These are phyloP conservation scores for Sporisorium scitamineum DNA, from an alignment of 1,284 basidiomycete species.

Conservation along the genomic window DNA sequence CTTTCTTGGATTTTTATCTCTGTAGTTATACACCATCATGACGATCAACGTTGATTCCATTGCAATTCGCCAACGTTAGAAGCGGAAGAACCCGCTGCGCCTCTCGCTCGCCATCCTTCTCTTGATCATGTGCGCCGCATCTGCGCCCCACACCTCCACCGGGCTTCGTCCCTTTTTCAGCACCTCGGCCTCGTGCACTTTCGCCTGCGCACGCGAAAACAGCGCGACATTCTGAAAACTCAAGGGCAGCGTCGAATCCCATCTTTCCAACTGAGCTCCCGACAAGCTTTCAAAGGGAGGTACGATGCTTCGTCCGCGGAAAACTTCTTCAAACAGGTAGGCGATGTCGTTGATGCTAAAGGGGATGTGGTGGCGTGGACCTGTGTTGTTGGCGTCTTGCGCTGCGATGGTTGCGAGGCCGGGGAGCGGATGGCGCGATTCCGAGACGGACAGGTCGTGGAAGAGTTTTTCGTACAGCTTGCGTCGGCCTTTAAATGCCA, in stretches of 20 bases:
- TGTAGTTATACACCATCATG: conserved; percentile 10
- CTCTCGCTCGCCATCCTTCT: conserved; percentile 60
- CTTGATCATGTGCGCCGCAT: conserved; percentile 53
- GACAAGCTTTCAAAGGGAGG: conserved; percentile 61
- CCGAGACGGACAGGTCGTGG: conserved; percentile 42
- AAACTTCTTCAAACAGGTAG: conserved; percentile 66
- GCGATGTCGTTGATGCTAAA: conserved; percentile 65
- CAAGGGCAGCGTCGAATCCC: conserved; percentile 64
- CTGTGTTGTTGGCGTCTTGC: conserved; percentile 4
- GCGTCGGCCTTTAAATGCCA: conserved; percentile 60
- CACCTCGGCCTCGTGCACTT: conserved; percentile 60
- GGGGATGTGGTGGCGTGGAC: conserved; percentile 48
- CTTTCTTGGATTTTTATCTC: not conserved
- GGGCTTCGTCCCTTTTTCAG: conserved; percentile 56
- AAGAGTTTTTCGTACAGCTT: conserved; percentile 63
- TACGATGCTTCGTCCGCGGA: conserved; percentile 59
- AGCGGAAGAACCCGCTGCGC: conserved; percentile 49
- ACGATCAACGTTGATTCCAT: not conserved
- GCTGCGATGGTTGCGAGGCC: conserved; percentile 4
- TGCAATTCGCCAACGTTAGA: conserved; percentile 13
- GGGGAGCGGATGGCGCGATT: conserved; percentile 35
- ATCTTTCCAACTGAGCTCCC: conserved; percentile 54
- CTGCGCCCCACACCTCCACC: conserved; percentile 62
- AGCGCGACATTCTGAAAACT: conserved; percentile 65
- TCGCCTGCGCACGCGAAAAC: conserved; percentile 58